Evolutionary conservation across 1,139 yeast genomes (phyloP).

Genomic region (Candida neerlandica): DNA sequence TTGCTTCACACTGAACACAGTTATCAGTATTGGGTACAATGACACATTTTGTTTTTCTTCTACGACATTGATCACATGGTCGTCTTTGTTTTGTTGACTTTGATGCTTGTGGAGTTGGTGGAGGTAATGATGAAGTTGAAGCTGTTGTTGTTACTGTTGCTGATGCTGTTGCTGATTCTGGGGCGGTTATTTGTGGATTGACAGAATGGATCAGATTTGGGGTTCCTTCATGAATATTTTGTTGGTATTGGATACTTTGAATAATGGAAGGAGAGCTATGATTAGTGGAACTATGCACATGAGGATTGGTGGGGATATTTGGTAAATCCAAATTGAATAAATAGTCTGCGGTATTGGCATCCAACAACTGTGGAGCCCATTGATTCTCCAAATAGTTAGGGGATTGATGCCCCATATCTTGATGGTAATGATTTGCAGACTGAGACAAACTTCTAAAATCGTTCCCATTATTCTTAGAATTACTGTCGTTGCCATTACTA

Average conservation of each 20-base stretch:
- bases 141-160: conserved; percentile 8
- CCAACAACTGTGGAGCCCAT: conserved; percentile 22
- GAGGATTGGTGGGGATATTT: conserved; percentile 5
- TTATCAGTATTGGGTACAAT: conserved; percentile 56
- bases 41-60: conserved; percentile 67
- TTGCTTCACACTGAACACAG: conserved; percentile 71
- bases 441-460: neutral
- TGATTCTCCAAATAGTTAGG: conserved; percentile 42
- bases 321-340: conserved; percentile 33
- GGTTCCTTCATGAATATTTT: conserved; percentile 22
- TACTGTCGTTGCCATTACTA: neutral
- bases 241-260: conserved; percentile 39
- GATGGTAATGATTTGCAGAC: neutral
- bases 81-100: conserved; percentile 33
- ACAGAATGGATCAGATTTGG: neutral
- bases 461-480: neutral
- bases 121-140: conserved; percentile 9
- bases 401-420: conserved; percentile 18
- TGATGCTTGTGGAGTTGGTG: conserved; percentile 8
- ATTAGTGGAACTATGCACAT: conserved; percentile 15
- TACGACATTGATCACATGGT: conserved; percentile 72
- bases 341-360: conserved; percentile 35
- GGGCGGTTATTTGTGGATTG: neutral
- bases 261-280: conserved; percentile 22
- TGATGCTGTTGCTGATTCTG: conserved; percentile 6